These are phyloP conservation scores for Yamadazyma nakazawae DNA, from an alignment of 805 yeast species.

Conservation along the genomic window DNA sequence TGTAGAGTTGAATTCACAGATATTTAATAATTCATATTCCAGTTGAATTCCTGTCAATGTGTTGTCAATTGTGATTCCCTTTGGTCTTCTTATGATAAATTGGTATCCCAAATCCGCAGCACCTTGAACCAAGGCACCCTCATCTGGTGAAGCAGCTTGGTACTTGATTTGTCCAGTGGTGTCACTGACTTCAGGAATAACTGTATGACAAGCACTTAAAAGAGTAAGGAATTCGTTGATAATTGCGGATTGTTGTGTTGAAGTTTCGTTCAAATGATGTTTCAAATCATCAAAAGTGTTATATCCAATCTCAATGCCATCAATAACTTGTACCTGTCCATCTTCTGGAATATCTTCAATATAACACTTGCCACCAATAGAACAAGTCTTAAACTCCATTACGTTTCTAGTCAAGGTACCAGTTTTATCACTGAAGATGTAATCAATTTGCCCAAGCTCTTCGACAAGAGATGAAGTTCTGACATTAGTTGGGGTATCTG, in stretches of 20 bases:
- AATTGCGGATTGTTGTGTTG: constrained; percentile 42
- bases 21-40: constrained; percentile 73
- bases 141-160: constrained; percentile 99
- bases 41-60: constrained; percentile 45
- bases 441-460: constrained; percentile 95
- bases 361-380: constrained; percentile 90
- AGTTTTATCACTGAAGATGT: constrained; percentile 94
- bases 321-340: constrained; percentile 61
- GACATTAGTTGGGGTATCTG: constrained; percentile 93
- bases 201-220: constrained; percentile 93
- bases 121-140: constrained; percentile 97
- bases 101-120: constrained; percentile 86
- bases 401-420: constrained; percentile 95
- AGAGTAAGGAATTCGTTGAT: constrained; percentile 78
- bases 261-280: constrained; percentile 38
- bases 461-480: constrained; percentile 95
- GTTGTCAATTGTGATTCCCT: constrained; percentile 63
- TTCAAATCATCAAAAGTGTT: constrained; percentile 63
- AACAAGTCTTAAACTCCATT: constrained; percentile 93
- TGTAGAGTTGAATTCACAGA: constrained; percentile 96
- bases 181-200: constrained; percentile 80
- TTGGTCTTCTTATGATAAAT: constrained; percentile 83
- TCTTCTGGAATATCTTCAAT: constrained; percentile 91
- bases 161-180: constrained; percentile 67
- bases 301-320: constrained; percentile 80